phyloP scores from a whole-genome alignment of 2,329 filamentous ascomycete genomes.

The Peltaster fructicola region DNA sequence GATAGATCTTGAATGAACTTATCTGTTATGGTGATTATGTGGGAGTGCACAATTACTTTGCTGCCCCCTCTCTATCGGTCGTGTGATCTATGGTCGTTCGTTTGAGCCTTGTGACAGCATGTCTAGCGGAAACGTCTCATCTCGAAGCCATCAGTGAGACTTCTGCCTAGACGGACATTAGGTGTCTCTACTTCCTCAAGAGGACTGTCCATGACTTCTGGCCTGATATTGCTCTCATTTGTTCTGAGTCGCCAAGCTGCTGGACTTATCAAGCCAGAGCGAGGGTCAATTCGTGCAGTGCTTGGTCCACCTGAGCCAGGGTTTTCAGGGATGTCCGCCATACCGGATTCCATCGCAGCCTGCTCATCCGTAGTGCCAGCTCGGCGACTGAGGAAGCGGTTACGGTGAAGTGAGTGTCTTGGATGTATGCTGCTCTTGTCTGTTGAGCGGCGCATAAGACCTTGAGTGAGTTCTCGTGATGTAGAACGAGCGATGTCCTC shows the following conservation, averaged over 20 bases:
- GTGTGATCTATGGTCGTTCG: too few species aligned
- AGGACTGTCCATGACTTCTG: too few species aligned
- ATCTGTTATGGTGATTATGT: too few species aligned
- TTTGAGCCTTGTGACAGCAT: too few species aligned
- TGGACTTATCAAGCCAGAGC: conserved; percentile 16
- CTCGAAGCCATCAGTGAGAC: too few species aligned
- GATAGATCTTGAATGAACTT: too few species aligned
- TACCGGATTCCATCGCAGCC: conserved; percentile 18
- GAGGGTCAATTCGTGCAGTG: conserved; percentile 13
- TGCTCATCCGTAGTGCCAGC: conserved; percentile 12
- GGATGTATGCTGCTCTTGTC: conserved; percentile 10
- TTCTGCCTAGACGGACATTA: too few species aligned
- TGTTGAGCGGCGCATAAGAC: conserved; percentile 14
- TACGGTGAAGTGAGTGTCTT: conserved; percentile 32
- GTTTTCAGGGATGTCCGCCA: conserved; percentile 21
- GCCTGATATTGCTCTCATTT: conserved; percentile 14
- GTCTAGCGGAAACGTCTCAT: too few species aligned
- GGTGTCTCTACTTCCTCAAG: too few species aligned
- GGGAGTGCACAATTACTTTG: too few species aligned
- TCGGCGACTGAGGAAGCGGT: conserved; percentile 31
- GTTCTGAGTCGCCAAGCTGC: conserved; percentile 15
- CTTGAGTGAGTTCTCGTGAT: conserved; percentile 12
- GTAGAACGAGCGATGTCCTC: conserved; percentile 8
- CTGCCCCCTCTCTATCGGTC: too few species aligned
- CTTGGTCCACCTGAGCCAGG: conserved; percentile 3